These are phyloP conservation scores for Blastomyces emzantsi DNA, from an alignment of 2,329 filamentous ascomycete genomes.

Conservation along the genomic window DNA sequence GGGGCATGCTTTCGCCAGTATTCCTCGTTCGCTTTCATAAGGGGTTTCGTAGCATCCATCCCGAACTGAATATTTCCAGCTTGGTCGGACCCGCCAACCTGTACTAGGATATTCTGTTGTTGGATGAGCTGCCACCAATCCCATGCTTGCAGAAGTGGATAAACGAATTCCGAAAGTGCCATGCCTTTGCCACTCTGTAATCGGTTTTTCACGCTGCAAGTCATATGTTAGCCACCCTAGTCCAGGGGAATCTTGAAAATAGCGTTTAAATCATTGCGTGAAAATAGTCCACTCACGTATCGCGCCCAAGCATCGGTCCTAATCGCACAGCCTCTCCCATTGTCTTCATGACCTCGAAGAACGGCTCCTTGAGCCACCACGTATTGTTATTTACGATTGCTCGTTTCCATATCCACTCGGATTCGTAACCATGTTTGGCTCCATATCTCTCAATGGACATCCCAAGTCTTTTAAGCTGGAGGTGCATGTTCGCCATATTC, in stretches of 20 bases:
- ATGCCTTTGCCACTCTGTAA: conserved; percentile 82
- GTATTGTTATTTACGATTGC: conserved; percentile 69
- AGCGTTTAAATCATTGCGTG: conserved; percentile 2
- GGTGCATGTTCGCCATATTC: conserved; percentile 42
- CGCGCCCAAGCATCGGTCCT: conserved; percentile 77
- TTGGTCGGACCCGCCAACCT: conserved; percentile 93
- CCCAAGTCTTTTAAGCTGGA: conserved; percentile 56
- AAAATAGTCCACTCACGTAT: conserved; percentile 56
- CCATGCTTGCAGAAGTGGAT: conserved; percentile 89
- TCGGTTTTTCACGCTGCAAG: conserved; percentile 63
- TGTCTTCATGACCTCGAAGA: conserved; percentile 66
- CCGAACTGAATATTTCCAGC: conserved; percentile 93
- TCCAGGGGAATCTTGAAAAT: neutral
- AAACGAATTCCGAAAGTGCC: conserved; percentile 87
- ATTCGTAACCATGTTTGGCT: conserved; percentile 54
- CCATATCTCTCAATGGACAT: conserved; percentile 59
- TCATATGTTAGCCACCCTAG: neutral
- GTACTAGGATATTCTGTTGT: conserved; percentile 58
- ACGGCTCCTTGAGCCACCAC: conserved; percentile 66
- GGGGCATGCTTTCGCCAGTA: conserved; percentile 13
- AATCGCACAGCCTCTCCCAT: conserved; percentile 67
- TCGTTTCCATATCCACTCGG: conserved; percentile 56
- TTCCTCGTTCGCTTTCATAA: conserved; percentile 49
- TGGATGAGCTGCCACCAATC: conserved; percentile 90
- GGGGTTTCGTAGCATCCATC: conserved; percentile 71